Percentiles rank a stretch among this genome's conserved stretches.
Conservation (phyloP, 768 basidiomycete genomes). For the Phylloporus scabripes region DNA sequence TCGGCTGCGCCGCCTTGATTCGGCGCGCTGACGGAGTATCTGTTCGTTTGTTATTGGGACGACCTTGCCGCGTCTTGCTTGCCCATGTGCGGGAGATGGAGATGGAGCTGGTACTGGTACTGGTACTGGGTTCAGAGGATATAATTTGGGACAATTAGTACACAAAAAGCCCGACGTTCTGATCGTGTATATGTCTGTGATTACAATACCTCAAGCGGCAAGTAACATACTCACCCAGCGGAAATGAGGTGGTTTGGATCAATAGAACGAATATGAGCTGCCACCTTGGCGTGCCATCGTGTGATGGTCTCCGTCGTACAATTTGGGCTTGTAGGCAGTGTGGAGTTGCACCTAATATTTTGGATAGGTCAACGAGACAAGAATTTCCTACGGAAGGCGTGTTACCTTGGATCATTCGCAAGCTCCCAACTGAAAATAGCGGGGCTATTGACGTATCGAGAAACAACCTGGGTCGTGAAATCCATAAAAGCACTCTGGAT, state of each 20-base stretch:
- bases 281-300: constrained; percentile 46
- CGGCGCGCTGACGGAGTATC: constrained; percentile 46
- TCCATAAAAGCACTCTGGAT: constrained; percentile 51
- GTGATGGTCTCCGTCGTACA: constrained; percentile 55
- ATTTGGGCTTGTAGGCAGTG: constrained; percentile 34
- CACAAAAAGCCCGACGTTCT: constrained; percentile 56
- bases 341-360: constrained; percentile 50
- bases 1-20: constrained; percentile 42
- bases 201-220: neutral
- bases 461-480: constrained; percentile 49
- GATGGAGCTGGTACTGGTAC: constrained; percentile 34
- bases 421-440: constrained; percentile 55
- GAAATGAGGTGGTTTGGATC: constrained; percentile 64
- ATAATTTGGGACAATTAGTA: constrained; percentile 50
- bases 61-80: constrained; percentile 32
- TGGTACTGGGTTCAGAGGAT: constrained; percentile 32
- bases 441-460: constrained; percentile 50
- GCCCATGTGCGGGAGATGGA: constrained; percentile 37
- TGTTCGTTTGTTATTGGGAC: constrained; percentile 43
- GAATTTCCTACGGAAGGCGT: neutral
- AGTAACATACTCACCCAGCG: constrained; percentile 43
- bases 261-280: constrained; percentile 38
- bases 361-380: neutral
- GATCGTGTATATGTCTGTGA: constrained; percentile 15
- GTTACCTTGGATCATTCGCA: constrained; percentile 60